phyloP scores from a whole-genome alignment of 2,329 filamentous ascomycete genomes.

The Ophiosphaerella narmari region DNA sequence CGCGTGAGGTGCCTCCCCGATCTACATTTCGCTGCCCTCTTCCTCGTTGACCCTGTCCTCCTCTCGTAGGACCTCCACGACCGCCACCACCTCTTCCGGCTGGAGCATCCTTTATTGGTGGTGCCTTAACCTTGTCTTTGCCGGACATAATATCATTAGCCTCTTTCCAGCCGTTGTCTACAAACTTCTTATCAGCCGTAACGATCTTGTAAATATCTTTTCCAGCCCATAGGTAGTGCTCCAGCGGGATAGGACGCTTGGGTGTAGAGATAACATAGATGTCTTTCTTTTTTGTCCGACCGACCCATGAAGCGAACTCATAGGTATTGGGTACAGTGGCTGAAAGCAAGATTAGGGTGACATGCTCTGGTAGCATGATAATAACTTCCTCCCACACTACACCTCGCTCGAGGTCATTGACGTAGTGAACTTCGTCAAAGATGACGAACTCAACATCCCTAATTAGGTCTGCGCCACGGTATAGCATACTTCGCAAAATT shows the following conservation, averaged over 20 bases:
- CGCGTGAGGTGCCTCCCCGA: constrained; percentile 56
- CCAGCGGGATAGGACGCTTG: constrained; percentile 90
- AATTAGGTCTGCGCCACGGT: constrained; percentile 92
- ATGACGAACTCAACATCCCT: constrained; percentile 98
- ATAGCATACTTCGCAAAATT: constrained; percentile 97
- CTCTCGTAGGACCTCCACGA: constrained; percentile 52
- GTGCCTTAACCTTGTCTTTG: constrained; percentile 73
- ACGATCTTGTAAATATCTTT: constrained; percentile 96
- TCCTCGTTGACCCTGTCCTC: constrained; percentile 60
- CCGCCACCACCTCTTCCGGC: constrained; percentile 58
- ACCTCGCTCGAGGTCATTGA: constrained; percentile 92
- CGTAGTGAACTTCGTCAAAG: constrained; percentile 98
- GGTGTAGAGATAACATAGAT: constrained; percentile 98
- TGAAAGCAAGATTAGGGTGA: constrained; percentile 91
- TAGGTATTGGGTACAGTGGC: constrained; percentile 97
- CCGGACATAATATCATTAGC: constrained; percentile 82
- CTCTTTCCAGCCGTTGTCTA: constrained; percentile 93
- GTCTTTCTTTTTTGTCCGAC: constrained; percentile 95
- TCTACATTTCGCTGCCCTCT: constrained; percentile 49
- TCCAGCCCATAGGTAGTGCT: constrained; percentile 94
- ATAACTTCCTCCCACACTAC: constrained; percentile 99
- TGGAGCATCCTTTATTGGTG: constrained; percentile 55
- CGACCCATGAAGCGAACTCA: constrained; percentile 98
- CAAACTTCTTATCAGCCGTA: constrained; percentile 85
- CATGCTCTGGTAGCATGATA: constrained; percentile 97